Conservation (phyloP, 495 filamentous ascomycete species). For the Aspergillus hancockii region DNA sequence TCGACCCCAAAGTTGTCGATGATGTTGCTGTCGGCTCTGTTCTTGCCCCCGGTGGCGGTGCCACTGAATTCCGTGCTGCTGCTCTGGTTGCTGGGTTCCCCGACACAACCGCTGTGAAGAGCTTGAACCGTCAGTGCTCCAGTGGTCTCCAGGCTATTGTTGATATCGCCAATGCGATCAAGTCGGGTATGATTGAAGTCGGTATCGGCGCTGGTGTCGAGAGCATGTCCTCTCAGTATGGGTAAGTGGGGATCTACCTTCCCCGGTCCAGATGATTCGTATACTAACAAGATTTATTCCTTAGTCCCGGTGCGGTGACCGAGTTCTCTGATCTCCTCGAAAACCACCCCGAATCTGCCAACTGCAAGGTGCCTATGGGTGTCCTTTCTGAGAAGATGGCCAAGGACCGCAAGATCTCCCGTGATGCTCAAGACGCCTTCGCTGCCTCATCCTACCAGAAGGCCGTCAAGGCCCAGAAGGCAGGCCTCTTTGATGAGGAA, state of each 20-base stretch:
- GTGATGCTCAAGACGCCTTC: slow-evolving; percentile 80
- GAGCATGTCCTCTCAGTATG: slow-evolving; percentile 93
- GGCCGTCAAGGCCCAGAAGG: slow-evolving; percentile 80
- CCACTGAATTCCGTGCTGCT: slow-evolving; percentile 94
- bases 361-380: slow-evolving; percentile 99
- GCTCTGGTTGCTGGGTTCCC: slow-evolving; percentile 91
- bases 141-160: slow-evolving; percentile 86
- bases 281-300: slow-evolving; percentile 3
- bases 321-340: slow-evolving; percentile 95
- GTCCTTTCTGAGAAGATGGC: slow-evolving; percentile 94
- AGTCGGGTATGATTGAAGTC: slow-evolving; percentile 88
- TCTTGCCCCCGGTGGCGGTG: slow-evolving; percentile 88
- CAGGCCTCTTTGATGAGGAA: slow-evolving; percentile 89
- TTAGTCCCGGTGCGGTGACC: slow-evolving; percentile 77
- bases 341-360: slow-evolving; percentile 75
- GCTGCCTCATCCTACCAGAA: slow-evolving; percentile 89
- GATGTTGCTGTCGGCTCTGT: slow-evolving; percentile 93
- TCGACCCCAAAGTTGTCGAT: slow-evolving; percentile 82
- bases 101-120: slow-evolving; percentile 75
- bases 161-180: slow-evolving; percentile 90
- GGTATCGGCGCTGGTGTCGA: slow-evolving; percentile 97
- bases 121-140: slow-evolving; percentile 89
- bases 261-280: background rate
- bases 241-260: slow-evolving; percentile 50
- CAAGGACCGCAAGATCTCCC: slow-evolving; percentile 71